Evolutionary conservation across 768 basidiomycete species (phyloP), one percentile per base, ranked within the genome.

Genomic region (Chalciporus chontae): DNA sequence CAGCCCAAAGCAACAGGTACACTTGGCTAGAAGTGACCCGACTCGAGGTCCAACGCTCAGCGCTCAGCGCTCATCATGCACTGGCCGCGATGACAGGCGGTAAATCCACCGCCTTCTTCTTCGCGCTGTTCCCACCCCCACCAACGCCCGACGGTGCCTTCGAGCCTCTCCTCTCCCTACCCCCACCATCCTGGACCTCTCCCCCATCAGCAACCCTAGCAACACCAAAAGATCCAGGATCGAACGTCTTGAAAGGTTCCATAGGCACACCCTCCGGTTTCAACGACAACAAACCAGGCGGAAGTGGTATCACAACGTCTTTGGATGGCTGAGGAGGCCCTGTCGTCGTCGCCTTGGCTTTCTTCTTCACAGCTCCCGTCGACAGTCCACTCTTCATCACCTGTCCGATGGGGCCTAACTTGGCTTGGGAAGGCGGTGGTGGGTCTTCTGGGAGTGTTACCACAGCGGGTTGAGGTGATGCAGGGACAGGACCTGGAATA

Each of bases 381-480:
- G 74, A 65, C 0, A 73, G 58, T 2, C 73, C 75, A 1, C 74
- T 71, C 61, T 81, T 79, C 60, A 82, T 58, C 51, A 90, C 79
- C 64, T 90, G 87, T 7, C 90, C 90, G 15, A 90, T 69, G 0
- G 90, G 90, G 0, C 88, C 87, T 58, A 91, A 79, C 72, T 87
- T 91, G 40, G 77, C 70, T 56, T 88, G 87, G 3, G 72, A 63
- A 10, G 77, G 60, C 31, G 69, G 70, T 0, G 86, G 83, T 2
- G 68, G 31, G 57, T 92, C 90, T 72, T 92, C 90, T 8, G 77
- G 75, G 4, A 91, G 72, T 4, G 73, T 63, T 14, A 79, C 48
- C 18, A 59, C 17, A 8, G 58, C 49, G 14, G 67, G 46, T 24
- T 63, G 57, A 11, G 32, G 34, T 37, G 55, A n/a, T 17, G 39